Evolutionary conservation across 1,284 basidiomycete genomes (phyloP).

Genomic region (Ganoderma lucidum): DNA sequence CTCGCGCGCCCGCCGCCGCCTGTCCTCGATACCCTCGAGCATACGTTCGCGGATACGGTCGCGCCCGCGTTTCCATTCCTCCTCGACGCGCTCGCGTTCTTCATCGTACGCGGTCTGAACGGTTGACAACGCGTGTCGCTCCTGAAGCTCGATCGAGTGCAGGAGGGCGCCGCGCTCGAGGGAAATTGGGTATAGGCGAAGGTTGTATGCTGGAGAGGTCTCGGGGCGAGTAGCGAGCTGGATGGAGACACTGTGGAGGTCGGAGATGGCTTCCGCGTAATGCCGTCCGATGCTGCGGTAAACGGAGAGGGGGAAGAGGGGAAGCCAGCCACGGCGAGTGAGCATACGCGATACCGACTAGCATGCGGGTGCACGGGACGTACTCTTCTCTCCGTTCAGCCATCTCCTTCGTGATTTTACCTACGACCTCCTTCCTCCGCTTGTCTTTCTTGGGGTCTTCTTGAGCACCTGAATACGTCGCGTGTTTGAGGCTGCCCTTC

Average conservation of each 20-base stretch:
- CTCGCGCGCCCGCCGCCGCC: slow-evolving; percentile 75
- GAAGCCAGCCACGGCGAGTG: not conserved
- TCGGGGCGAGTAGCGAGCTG: slow-evolving; percentile 75
- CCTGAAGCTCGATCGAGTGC: slow-evolving; percentile 67
- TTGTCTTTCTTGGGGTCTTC: slow-evolving; percentile 62
- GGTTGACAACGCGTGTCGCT: slow-evolving; percentile 67
- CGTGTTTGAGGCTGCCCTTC: not conserved
- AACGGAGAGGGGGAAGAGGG: not conserved
- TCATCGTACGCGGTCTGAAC: slow-evolving; percentile 78
- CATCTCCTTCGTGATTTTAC: slow-evolving; percentile 74
- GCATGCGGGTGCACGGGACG: slow-evolving; percentile 38
- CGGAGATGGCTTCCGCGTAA: slow-evolving; percentile 61
- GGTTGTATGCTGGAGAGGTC: slow-evolving; percentile 65
- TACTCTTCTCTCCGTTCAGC: slow-evolving; percentile 77
- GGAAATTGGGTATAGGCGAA: slow-evolving; percentile 74
- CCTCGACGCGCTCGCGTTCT: slow-evolving; percentile 77
- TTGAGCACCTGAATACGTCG: slow-evolving; percentile 23
- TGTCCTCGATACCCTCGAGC: slow-evolving; percentile 84
- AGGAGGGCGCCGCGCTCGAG: slow-evolving; percentile 78
- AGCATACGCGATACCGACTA: not conserved
- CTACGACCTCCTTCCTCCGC: slow-evolving; percentile 70
- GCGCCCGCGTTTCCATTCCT: slow-evolving; percentile 77
- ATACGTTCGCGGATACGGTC: slow-evolving; percentile 76
- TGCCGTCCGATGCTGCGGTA: slow-evolving; percentile 53
- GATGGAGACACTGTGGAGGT: slow-evolving; percentile 60